Evolutionary conservation across 768 basidiomycete species (phyloP), one percentile per base, ranked within the genome.

Genomic region (Panaeolus cyanescens): DNA sequence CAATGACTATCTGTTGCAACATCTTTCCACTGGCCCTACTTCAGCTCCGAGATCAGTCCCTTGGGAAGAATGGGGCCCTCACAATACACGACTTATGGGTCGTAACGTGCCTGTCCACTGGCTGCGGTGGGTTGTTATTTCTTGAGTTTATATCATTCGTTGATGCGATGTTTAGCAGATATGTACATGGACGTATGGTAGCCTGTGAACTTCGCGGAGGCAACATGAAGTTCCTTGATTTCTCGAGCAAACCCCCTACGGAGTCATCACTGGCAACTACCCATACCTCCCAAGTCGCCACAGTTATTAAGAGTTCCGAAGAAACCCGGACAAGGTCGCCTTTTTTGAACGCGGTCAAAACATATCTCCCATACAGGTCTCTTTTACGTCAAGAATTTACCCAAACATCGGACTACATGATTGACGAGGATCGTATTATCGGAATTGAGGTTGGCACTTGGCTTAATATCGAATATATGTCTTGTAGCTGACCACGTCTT

Each of bases 41-140:
- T 28, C 25, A 8, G 3, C 45, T 1, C 5, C 4, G 13, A 25
- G 12, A 28, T 2, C 17, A n/a, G 25, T 17, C 25, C 2, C 10
- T 25, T 58, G 56, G 56, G 56, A 58, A 4, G 20, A 34, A 5
- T 58, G 56, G 56, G 56, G 56, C 4, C 56, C 56, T n/a, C 1
- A 8, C 5, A 58, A 58, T 39, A 30, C 36, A 4, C 56, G 56
- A 17, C 40, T 58, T 20, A 37, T 58, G 56, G 19, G 37, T 3
- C 31, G 39, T 19, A 58, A 31, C 22, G 40, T 40, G 2, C 56
- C 56, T n/a, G 10, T 58, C 22, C 28, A 58, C 31, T 31, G 36
- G 34, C 17, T 39, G 9, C 12, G 39, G 56, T 58, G 8, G 2
- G 56, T 42, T 12, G 1, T 28, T 8, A 22, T 42, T 22, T 8